Base-by-base conservation (phyloP, 306 rosid genomes). In the Prunus persica region DNA sequence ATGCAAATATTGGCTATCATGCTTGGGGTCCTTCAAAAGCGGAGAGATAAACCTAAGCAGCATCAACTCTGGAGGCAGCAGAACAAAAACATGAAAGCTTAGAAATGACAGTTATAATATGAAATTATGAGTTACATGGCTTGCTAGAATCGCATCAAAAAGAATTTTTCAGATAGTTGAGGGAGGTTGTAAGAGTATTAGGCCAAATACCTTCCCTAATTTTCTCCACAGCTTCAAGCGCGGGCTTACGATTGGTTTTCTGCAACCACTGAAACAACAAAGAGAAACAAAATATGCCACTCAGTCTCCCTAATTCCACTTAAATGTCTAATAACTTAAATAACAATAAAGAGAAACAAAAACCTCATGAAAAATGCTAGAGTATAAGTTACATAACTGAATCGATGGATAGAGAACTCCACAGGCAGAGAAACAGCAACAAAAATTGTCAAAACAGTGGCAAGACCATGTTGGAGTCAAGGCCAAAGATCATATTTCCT, bases 381-480 rank as follows among this genome's bases (percentile, higher is more conserved):
- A 75, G 57, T 41, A 51, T 34, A 47, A 77, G 87, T 88, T 67
- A 88, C 91, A 73, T 54, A 27, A 81, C 89, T 76, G 71, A 88
- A 85, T 25, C 87, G 84, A 84, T 95, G 95, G 80, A 95, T 95
- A 72, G 92, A 85, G 75, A 97, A 97, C 78, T 95, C 97, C 56
- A 95, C 97, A 49, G 92, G 89, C 84, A 95, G 84, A 57, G 99
- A 95, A 65, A 92, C 97, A 5, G 92, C 92, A 20, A 95, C 97
- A 27, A 95, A 92, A 72, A 92, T 69, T 38, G 95, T 89, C 90
- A 90, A 76, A 81, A 95, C 97, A 58, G 97, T 88, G 19, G 99
- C 99, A 78, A 67, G 97, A 95, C 99, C 99, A 95, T 65, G 99
- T 95, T 61, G 99, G 99, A 63, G 97, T 92, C 92, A 92, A 86